Conservation (phyloP, 805 yeast species). For the Tetrapisispora taiwanensis region DNA sequence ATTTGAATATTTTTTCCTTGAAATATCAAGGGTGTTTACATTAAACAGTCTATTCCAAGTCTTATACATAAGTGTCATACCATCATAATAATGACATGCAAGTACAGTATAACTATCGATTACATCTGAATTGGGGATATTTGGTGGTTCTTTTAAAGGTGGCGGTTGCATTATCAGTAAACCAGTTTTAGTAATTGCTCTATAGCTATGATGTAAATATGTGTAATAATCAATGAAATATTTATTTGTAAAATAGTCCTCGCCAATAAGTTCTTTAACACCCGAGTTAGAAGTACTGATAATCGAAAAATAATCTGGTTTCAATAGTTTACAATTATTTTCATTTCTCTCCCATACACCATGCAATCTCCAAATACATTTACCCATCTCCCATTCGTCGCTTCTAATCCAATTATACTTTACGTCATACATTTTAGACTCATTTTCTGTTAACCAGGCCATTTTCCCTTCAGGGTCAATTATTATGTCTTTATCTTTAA, state of each 20-base stretch:
- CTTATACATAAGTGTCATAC: constrained; percentile 84
- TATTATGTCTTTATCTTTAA: constrained; percentile 42
- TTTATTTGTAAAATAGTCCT: constrained; percentile 49
- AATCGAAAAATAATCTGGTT: constrained; percentile 42
- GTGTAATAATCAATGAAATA: constrained; percentile 56
- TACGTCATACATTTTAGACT: constrained; percentile 36
- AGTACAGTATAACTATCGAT: constrained; percentile 57
- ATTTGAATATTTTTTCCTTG: constrained; percentile 63
- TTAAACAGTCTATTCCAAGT: constrained; percentile 77
- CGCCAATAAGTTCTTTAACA: constrained; percentile 28
- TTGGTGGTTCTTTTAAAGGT: constrained; percentile 69
- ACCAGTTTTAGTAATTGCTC: constrained; percentile 36
- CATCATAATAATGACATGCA: constrained; percentile 91
- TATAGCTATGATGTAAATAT: constrained; percentile 38
- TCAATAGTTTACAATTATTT: constrained; percentile 28
- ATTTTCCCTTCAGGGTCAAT: constrained; percentile 58
- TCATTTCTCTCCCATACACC: constrained; percentile 58
- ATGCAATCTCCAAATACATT: constrained; percentile 72
- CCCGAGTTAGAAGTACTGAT: constrained; percentile 1
- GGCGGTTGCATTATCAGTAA: constrained; percentile 73
- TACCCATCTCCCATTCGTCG: constrained; percentile 56
- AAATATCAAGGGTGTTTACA: constrained; percentile 81
- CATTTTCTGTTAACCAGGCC: constrained; percentile 57
- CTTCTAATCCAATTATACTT: constrained; percentile 65
- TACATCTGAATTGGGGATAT: constrained; percentile 37